Percentiles rank a stretch among this genome's conserved stretches.
These are phyloP conservation scores for Gynochthodes officinalis DNA, from an alignment of 257 asterid genomes.

Conservation along the genomic window DNA sequence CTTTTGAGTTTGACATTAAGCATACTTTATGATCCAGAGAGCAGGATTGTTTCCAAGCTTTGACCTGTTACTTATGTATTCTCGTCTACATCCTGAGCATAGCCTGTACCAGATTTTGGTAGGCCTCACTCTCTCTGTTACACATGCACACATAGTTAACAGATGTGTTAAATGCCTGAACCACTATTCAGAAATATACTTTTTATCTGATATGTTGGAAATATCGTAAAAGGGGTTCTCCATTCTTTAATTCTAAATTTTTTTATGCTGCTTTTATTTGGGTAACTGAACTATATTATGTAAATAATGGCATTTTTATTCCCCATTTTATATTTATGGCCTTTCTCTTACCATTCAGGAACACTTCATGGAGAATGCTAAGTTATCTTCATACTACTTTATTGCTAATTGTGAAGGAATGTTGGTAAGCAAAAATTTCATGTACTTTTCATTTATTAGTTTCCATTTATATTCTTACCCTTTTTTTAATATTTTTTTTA, in stretches of 20 bases:
- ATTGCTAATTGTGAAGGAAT: constrained; percentile 62
- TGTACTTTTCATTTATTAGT: not conserved
- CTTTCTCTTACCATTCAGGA: constrained; percentile 43
- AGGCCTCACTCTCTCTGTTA: constrained; percentile 23
- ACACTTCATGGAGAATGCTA: constrained; percentile 79
- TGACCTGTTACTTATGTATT: constrained; percentile 75
- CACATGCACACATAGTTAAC: no score
- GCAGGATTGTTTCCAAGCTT: constrained; percentile 92
- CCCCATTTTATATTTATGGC: not conserved
- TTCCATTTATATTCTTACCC: not conserved
- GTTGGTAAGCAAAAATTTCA: constrained; percentile 51
- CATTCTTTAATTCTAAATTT: not conserved
- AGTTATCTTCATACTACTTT: constrained; percentile 76
- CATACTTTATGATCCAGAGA: constrained; percentile 48
- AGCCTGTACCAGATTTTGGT: constrained; percentile 84
- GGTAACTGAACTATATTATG: not conserved
- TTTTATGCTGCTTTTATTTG: not conserved
- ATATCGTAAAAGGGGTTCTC: not conserved
- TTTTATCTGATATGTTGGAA: not conserved
- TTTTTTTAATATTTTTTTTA: not conserved
- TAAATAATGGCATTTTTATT: not conserved
- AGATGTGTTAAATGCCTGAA: no score
- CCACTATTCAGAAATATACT: no score
- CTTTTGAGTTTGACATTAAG: constrained; percentile 14
- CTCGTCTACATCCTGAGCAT: constrained; percentile 57